Evolutionary conservation across 106 monocot genomes (phyloP).

Genomic region (Narthecium ossifragum): DNA sequence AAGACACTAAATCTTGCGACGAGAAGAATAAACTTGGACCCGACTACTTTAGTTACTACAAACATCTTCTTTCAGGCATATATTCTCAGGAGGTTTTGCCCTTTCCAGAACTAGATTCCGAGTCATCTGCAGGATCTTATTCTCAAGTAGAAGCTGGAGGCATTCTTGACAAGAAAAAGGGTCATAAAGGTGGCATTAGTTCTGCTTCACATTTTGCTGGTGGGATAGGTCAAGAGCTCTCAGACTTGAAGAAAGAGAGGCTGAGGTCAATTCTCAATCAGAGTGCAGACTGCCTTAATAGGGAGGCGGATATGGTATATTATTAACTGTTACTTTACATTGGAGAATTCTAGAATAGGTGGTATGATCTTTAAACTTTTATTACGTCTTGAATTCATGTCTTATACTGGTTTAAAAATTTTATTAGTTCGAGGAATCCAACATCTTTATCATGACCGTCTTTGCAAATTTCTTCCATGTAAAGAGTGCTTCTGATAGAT

Average conservation of each 20-base stretch:
- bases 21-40: constrained; percentile 20
- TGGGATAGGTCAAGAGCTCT: constrained; percentile 9
- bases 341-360: no score
- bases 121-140: constrained; percentile 1
- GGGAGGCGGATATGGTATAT: constrained; percentile 32
- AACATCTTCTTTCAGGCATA: constrained; percentile 23
- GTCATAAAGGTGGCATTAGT: background rate
- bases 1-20: no score
- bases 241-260: constrained; percentile 30
- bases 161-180: background rate
- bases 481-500: no score
- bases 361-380: no score
- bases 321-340: no score
- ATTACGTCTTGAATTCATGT: no score
- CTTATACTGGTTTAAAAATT: no score
- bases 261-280: constrained; percentile 19
- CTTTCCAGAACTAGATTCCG: background rate
- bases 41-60: constrained; percentile 30
- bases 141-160: background rate
- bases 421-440: no score
- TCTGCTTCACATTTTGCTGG: constrained; percentile 8
- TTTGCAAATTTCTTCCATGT: no score
- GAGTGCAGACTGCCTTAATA: constrained; percentile 16
- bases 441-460: no score
- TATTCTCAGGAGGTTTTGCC: constrained; percentile 9